phyloP scores from a whole-genome alignment of 305 asterid genomes.

The Solanum hybrid region DNA sequence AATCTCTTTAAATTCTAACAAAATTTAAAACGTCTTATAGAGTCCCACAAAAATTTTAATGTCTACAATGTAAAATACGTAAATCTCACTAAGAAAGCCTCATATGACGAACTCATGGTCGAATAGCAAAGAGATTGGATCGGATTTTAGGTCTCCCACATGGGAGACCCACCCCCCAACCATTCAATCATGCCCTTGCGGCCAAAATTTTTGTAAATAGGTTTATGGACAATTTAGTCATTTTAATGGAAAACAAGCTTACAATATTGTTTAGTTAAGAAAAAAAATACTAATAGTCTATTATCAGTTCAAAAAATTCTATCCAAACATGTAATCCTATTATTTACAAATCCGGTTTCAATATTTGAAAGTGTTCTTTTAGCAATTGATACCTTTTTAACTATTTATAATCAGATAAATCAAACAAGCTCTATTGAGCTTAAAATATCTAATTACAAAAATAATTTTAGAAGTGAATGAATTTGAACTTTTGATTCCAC shows the following conservation, averaged over 20 bases:
- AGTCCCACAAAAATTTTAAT: not conserved
- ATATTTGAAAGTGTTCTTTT: not conserved
- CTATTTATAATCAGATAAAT: not conserved
- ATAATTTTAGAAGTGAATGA: not conserved
- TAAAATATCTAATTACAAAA: conserved; percentile 15
- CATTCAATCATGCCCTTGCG: not conserved
- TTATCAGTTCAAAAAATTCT: not conserved
- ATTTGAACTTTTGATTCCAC: not conserved
- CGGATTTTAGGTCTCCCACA: not conserved
- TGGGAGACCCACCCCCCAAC: not conserved
- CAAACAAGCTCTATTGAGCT: not conserved
- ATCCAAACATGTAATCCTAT: not conserved
- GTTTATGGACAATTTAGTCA: not conserved
- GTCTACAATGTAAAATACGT: not conserved
- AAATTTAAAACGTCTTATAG: not conserved
- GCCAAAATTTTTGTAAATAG: not conserved
- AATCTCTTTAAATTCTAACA: not conserved
- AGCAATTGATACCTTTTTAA: not conserved
- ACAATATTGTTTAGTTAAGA: not conserved
- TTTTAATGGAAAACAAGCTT: not conserved
- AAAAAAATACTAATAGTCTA: not conserved
- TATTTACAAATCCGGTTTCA: not conserved
- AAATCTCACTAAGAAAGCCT: not conserved
- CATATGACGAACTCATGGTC: too few species aligned
- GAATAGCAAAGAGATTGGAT: too few species aligned